Base-by-base conservation (phyloP, 768 basidiomycete genomes). In the Termitomyces sp. region DNA sequence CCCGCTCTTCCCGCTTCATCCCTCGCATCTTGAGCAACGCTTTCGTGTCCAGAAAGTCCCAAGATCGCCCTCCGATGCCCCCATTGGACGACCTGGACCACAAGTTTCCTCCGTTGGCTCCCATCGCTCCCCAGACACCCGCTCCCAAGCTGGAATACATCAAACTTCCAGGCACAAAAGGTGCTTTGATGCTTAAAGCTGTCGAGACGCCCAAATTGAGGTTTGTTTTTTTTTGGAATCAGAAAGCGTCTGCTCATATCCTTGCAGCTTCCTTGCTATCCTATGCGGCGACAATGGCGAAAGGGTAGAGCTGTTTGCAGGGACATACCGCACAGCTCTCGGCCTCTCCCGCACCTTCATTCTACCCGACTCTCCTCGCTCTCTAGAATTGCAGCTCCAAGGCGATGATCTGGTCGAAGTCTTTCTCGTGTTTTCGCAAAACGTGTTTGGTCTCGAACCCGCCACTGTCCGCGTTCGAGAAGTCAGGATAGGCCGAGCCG, bases 401-500 rank as follows among this genome's bases (percentile, higher is more conserved):
- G 93, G 93, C 6, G 94, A 95, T 68, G 93, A 95, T 66, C 81
- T 95, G 3, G 92, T 95, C 4, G 93, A 95, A 70, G 87, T 95
- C 8, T 95, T 94, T 70, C 79, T 95, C 31, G 89, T 95, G 4
- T 95, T 95, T 68, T 83, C 87, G 2, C 92, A 95, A 69, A 95
- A 93, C 62, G 90, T 95, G 31, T 95, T 95, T 67, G 93, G 94
- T 12, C 74, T 95, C 39, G 93, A 95, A 69, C 93, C 93, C 11
- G 93, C 93, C 2, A 96, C 94, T 0, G 93, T 96, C 20, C 83
- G 93, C 30, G 93, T 96, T n/a, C 86, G 93, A 5, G 94, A 96
- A 71, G 93, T 96, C 24, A 81, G 94, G 36, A 93, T 95, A 46
- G 93, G 91, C 7, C 85, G 93, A 4, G 90, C 91, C 2, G 94